Base-by-base conservation (phyloP, 2,329 filamentous ascomycete species). In the Fusarium odoratissimum region DNA sequence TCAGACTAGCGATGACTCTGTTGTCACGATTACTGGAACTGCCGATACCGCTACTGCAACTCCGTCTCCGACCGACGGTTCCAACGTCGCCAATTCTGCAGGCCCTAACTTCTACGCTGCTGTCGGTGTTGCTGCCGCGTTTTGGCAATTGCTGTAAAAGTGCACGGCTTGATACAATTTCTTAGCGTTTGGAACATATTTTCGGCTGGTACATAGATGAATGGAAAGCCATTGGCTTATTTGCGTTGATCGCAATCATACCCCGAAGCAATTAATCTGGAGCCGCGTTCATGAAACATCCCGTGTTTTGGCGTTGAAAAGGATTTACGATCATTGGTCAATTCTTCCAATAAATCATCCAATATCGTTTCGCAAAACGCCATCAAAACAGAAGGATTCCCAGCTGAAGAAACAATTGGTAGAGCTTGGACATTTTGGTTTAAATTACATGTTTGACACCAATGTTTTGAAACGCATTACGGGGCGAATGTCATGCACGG, bases 81-180 rank as follows among this genome's bases (percentile, higher is more conserved):
- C 51, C 9, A 73, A 67, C 28, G 41, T 30, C 30, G 70, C 65
- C 19, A 49, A 60, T 11, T 59, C 49, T 13, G 28, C 13, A 0
- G 30, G 21, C 5, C 52, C 70, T 1, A 25, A 46, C 8, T 23
- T 62, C 5, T 52, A 71, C 4, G 54, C 33, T 16, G 44, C 45
- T 5, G 41, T 35, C 7, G 70, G 70, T 30, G 25, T 58, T 38
- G 54, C 42, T 6, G 58, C 41, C 25, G 70, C 45, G 2, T 8
- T 67, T 6, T 73, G 71, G 57, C 61, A 69, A n/a, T 49, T 73
- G 4, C 21, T 67, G 30, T 73, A 67, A 67, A 25, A 45, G 3
- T 10, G 6, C 11, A 23, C 19, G 3, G 3, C 16, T 17, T 52
- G 45, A 6, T 13, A 19, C 9, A 13, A 28, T 46, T 25, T 14